These are phyloP conservation scores for Microcyclospora tardicrescens DNA, from an alignment of 2,329 filamentous ascomycete species.

Conservation along the genomic window DNA sequence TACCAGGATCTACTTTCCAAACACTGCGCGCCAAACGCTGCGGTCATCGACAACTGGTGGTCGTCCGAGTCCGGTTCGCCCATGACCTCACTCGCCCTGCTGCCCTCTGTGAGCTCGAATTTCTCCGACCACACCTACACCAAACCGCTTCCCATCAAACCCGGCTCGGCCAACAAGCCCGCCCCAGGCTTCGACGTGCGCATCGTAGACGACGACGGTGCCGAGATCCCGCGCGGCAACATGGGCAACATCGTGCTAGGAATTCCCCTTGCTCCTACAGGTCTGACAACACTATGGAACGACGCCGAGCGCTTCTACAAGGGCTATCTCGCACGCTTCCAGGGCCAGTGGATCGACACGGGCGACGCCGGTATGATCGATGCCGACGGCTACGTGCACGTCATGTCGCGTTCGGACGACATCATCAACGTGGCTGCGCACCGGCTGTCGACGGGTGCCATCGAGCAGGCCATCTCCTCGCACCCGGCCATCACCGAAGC, in stretches of 20 bases:
- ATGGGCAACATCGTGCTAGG: slow-evolving; percentile 90
- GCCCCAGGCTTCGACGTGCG: slow-evolving; percentile 86
- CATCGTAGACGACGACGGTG: slow-evolving; percentile 68
- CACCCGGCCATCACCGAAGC: slow-evolving; percentile 71
- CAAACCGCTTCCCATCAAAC: slow-evolving; percentile 52
- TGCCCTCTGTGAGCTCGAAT: slow-evolving; percentile 47
- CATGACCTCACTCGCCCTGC: slow-evolving; percentile 52
- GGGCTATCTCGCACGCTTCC: slow-evolving; percentile 71
- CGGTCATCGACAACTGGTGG: slow-evolving; percentile 63
- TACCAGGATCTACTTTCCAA: slow-evolving; percentile 61
- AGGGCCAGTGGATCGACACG: slow-evolving; percentile 75
- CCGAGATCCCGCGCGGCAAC: slow-evolving; percentile 52
- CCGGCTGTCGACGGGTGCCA: slow-evolving; percentile 73
- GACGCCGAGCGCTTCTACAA: slow-evolving; percentile 78
- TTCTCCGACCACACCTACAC: slow-evolving; percentile 31
- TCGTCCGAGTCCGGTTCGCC: slow-evolving; percentile 58
- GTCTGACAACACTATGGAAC: slow-evolving; percentile 72
- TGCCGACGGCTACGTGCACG: slow-evolving; percentile 43
- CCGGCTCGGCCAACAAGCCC: slow-evolving; percentile 77
- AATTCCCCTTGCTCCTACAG: slow-evolving; percentile 71
- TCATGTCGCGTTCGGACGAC: slow-evolving; percentile 70
- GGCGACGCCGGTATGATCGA: slow-evolving; percentile 85
- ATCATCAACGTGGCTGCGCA: slow-evolving; percentile 95
- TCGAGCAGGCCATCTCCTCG: slow-evolving; percentile 80
- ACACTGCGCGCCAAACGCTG: slow-evolving; percentile 50